A percentile compares a stretch with the other conserved stretches of the same genome.
Evolutionary conservation across 1,284 basidiomycete genomes (phyloP).

Genomic region (Ustilago cynodontis): DNA sequence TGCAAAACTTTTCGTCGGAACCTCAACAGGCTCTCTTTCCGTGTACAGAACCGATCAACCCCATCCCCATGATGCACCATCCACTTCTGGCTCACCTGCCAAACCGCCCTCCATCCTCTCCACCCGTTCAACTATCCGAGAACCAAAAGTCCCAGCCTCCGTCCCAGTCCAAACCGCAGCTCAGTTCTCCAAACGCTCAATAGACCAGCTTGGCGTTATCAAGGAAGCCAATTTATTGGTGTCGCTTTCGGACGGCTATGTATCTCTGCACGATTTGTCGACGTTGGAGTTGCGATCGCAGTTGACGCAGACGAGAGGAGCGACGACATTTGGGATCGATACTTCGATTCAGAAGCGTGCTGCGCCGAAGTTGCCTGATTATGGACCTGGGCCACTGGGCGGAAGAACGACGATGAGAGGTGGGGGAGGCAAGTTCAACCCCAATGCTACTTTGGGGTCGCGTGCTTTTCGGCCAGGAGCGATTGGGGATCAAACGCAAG

Average conservation of each 20-base stretch:
- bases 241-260: conserved; percentile 80
- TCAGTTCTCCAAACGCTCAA: conserved; percentile 76
- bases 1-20: conserved; percentile 60
- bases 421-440: conserved; percentile 19
- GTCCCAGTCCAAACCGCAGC: conserved; percentile 26
- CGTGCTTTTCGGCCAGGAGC: conserved; percentile 45
- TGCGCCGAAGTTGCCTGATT: conserved; percentile 29
- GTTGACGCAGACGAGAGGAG: conserved; percentile 77
- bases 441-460: conserved; percentile 18
- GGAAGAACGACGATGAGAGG: conserved; percentile 29
- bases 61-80: not conserved
- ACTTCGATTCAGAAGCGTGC: conserved; percentile 74
- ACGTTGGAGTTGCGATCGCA: conserved; percentile 75
- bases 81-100: conserved; percentile 16
- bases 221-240: conserved; percentile 85
- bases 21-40: conserved; percentile 42
- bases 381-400: conserved; percentile 48
- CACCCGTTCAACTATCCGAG: conserved; percentile 8
- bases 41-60: conserved; percentile 39
- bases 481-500: conserved; percentile 35
- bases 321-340: conserved; percentile 82
- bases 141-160: conserved; percentile 10
- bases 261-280: conserved; percentile 74
- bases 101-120: conserved; percentile 34
- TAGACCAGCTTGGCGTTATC: conserved; percentile 87